A percentile compares a stretch with the other conserved stretches of the same genome.
Conservation (phyloP, 176 grass and related monocot genomes). For the Zea luxurians region DNA sequence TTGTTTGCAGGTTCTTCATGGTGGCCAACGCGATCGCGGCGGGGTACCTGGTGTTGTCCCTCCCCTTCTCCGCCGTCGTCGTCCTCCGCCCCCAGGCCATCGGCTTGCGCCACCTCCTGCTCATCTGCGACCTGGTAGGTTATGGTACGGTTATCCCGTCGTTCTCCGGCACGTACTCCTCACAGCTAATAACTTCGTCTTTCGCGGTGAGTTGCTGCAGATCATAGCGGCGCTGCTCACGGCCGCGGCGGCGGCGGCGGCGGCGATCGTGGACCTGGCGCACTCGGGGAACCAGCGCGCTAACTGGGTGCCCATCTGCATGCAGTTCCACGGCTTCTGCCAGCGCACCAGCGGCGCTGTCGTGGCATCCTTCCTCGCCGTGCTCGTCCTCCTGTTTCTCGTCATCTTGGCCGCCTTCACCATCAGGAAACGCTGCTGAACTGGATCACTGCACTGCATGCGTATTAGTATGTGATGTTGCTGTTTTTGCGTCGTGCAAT, state of each 20-base stretch:
- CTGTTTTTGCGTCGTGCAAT: too few species aligned
- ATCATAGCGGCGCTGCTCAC: constrained; percentile 58
- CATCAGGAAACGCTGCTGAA: constrained; percentile 51
- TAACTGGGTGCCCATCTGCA: constrained; percentile 96
- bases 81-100: constrained; percentile 58
- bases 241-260: constrained; percentile 51
- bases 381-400: constrained; percentile 69
- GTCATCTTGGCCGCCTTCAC: constrained; percentile 61
- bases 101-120: constrained; percentile 71
- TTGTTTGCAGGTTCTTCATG: constrained; percentile 69
- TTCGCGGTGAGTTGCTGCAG: constrained; percentile 29
- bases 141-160: too few species aligned
- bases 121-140: constrained; percentile 62
- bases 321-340: constrained; percentile 88
- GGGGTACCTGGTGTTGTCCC: constrained; percentile 79
- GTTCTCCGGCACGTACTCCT: too few species aligned
- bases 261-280: constrained; percentile 80
- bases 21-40: constrained; percentile 69
- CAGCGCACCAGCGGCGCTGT: constrained; percentile 80
- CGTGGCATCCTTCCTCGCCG: constrained; percentile 77
- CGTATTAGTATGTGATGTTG: too few species aligned
- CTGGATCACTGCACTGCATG: too few species aligned
- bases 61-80: constrained; percentile 70
- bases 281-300: constrained; percentile 74
- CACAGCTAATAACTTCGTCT: too few species aligned